phyloP scores from a whole-genome alignment of 331 rosid genomes.

The Quercus phellos region DNA sequence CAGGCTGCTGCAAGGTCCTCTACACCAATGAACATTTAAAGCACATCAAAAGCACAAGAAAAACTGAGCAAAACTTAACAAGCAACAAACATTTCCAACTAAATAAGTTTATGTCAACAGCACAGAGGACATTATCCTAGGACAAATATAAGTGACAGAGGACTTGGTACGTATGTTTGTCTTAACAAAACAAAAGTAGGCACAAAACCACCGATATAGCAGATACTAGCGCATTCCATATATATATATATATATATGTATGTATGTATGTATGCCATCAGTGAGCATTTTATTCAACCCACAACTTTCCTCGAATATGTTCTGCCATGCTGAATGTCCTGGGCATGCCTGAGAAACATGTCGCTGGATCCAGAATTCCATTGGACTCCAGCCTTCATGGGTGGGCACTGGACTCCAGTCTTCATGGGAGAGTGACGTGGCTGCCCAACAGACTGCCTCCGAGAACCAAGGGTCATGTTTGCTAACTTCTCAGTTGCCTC shows the following conservation, averaged over 20 bases:
- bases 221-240: background rate
- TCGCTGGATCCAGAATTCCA: slow-evolving; percentile 69
- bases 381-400: slow-evolving; percentile 67
- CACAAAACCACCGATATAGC: background rate
- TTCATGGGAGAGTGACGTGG: slow-evolving; percentile 63
- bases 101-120: background rate
- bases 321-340: slow-evolving; percentile 52
- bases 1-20: background rate
- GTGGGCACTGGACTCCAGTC: background rate
- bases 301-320: slow-evolving; percentile 63
- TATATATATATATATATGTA: background rate
- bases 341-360: slow-evolving; percentile 50
- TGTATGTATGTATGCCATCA: background rate
- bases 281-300: slow-evolving; percentile 36
- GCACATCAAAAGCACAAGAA: background rate
- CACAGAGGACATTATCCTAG: background rate
- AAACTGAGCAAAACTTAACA: background rate
- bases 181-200: background rate
- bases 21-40: background rate
- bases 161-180: background rate
- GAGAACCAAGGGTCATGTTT: slow-evolving; percentile 53
- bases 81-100: background rate
- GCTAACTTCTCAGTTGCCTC: slow-evolving; percentile 73
- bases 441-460: slow-evolving; percentile 49
- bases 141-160: background rate